phyloP scores from a whole-genome alignment of 768 basidiomycete species.

The Epithele typhae region DNA sequence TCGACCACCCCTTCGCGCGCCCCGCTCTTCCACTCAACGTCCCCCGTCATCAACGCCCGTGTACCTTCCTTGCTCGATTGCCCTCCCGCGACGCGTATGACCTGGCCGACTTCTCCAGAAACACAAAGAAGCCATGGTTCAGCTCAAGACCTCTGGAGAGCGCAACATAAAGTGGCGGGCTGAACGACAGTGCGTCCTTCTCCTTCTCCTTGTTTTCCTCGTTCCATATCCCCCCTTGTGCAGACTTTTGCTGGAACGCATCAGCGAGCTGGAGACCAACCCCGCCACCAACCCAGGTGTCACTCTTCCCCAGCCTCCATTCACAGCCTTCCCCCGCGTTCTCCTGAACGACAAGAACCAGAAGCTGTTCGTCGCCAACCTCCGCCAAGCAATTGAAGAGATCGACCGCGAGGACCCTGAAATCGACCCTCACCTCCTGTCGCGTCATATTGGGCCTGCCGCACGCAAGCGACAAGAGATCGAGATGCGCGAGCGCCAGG shows the following conservation, averaged over 20 bases:
- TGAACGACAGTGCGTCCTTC: slow-evolving; percentile 54
- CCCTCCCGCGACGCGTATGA: neutral
- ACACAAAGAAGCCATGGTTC: slow-evolving; percentile 54
- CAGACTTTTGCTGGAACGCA: slow-evolving; percentile 55
- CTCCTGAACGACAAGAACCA: slow-evolving; percentile 40
- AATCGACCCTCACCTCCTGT: slow-evolving; percentile 40
- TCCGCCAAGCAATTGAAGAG: slow-evolving; percentile 46
- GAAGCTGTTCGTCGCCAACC: slow-evolving; percentile 41
- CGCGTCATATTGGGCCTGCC: slow-evolving; percentile 43
- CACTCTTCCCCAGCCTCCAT: slow-evolving; percentile 29
- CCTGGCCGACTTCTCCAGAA: slow-evolving; percentile 34
- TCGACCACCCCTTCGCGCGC: neutral
- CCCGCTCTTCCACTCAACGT: neutral
- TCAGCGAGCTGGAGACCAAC: slow-evolving; percentile 51
- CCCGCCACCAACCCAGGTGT: slow-evolving; percentile 29
- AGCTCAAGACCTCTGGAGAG: slow-evolving; percentile 57
- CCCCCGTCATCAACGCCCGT: slow-evolving; percentile 3
- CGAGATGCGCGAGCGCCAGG: slow-evolving; percentile 34
- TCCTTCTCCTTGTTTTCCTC: slow-evolving; percentile 3
- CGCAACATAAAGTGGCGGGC: slow-evolving; percentile 57
- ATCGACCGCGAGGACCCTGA: slow-evolving; percentile 40
- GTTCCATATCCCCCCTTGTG: neutral
- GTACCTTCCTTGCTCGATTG: neutral
- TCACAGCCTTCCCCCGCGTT: slow-evolving; percentile 46
- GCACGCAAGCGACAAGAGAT: slow-evolving; percentile 42